phyloP scores from a whole-genome alignment of 2,329 filamentous ascomycete species.

The Anthostomella pinea region DNA sequence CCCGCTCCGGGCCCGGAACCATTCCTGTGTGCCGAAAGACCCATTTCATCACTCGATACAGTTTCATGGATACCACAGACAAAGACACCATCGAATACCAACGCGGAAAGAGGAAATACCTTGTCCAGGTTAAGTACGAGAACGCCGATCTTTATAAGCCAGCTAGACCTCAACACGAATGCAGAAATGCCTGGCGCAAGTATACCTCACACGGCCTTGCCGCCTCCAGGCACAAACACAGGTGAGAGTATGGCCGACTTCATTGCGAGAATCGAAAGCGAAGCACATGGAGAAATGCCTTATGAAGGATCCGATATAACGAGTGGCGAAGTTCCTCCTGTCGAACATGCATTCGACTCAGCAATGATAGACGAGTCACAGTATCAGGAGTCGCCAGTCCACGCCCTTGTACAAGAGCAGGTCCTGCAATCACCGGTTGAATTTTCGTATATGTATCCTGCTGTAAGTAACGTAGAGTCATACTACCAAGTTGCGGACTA shows the following conservation, averaged over 20 bases:
- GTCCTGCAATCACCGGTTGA: too few relatives aligned
- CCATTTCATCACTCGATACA: constrained; percentile 12
- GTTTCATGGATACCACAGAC: constrained; percentile 27
- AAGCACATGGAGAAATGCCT: constrained; percentile 12
- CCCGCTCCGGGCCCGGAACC: neutral
- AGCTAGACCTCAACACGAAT: constrained; percentile 7
- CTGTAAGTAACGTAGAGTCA: too few relatives aligned
- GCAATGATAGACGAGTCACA: too few relatives aligned
- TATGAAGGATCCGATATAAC: constrained; percentile 2
- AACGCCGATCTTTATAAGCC: constrained; percentile 17
- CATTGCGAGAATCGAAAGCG: constrained; percentile 34
- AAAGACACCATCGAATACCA: constrained; percentile 13
- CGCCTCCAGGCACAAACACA: neutral
- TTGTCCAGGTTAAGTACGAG: constrained; percentile 17
- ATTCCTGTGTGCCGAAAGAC: constrained; percentile 3
- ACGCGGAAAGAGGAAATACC: constrained; percentile 7
- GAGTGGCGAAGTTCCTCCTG: neutral
- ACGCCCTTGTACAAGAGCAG: too few relatives aligned
- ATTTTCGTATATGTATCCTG: too few relatives aligned
- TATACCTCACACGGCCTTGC: neutral
- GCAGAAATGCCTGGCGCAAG: too few relatives aligned
- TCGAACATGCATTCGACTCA: neutral
- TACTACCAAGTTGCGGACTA: too few relatives aligned
- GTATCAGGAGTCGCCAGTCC: too few relatives aligned
- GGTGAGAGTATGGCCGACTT: constrained; percentile 32